Base-by-base conservation (phyloP, 257 asterid genomes). In the Solanum sitiens region DNA sequence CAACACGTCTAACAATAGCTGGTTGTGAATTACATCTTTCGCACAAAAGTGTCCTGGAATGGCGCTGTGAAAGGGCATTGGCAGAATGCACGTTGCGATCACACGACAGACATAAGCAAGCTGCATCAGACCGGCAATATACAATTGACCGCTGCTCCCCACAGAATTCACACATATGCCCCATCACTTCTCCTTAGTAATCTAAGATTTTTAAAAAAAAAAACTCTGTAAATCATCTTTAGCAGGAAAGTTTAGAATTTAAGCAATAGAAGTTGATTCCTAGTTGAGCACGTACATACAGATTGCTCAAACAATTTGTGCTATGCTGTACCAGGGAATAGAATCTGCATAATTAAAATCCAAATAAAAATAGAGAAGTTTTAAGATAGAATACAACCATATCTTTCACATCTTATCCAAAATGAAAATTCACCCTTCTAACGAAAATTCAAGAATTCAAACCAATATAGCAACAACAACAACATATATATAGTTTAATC, bases 81-180 rank as follows among this genome's bases (percentile, higher is more conserved):
- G 98, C 98, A 6, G 97, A 92, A 88, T 95, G 98, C 86, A 95
- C 91, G n/a, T 85, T 90, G 33, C 94, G 92, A 86, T 95, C 98
- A 84, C 98, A 95, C 11, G 96, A 90, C 83, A 95, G 92, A 86
- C 97, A 95, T 40, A 95, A 44, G 91, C 92, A 71, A 40, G 88
- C 88, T 50, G 88, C 84, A 75, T 93, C 97, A 2, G 97, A 92
- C 72, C 89, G 91, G 88, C 95, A 94, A 67, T 93, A 92, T 85
- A 94, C 90, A 83, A 93, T 89, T 15, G 93, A 92, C 87, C 91
- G 90, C 89, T 92, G 97, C 91, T 91, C 93, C 83, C 91, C 86
- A 87, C 95, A 94, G 90, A 92, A 94, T 90, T 92, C 97, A 89
- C 97, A 94, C 30, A 91, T 74, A 21, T 87, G 87, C 18, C 93